Conservation (phyloP, 164 flowering plant species). For the Liquidambar formosana region DNA sequence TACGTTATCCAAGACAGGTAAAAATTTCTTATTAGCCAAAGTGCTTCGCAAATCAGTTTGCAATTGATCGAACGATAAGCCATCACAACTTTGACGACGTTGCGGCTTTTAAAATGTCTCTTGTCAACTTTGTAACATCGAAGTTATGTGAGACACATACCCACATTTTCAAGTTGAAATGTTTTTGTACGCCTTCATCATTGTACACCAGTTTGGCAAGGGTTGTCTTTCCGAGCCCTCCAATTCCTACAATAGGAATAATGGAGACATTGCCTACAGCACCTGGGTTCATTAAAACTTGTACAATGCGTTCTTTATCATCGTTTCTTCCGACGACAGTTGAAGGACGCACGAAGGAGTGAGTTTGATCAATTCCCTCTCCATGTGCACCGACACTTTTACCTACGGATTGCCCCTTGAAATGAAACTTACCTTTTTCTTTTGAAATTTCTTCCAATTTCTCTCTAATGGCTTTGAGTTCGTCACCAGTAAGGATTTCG, state of each 20-base stretch:
- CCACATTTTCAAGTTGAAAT: not conserved
- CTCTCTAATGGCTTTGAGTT: not conserved
- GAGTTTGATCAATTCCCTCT: too few species aligned
- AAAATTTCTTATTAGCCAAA: not conserved
- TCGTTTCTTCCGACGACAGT: not conserved
- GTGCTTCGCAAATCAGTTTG: not conserved
- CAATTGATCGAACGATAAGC: not conserved
- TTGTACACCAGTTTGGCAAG: slow-evolving; percentile 1
- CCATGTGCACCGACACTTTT: too few species aligned
- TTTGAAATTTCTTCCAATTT: too few species aligned
- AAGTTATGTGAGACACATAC: not conserved
- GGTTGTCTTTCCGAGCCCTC: not conserved
- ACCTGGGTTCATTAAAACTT: too few species aligned
- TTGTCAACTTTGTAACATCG: not conserved
- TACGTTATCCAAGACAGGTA: too few species aligned
- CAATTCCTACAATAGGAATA: not conserved
- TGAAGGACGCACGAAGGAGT: too few species aligned
- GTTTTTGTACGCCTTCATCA: not conserved
- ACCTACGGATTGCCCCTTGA: too few species aligned
- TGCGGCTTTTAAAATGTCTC: not conserved
- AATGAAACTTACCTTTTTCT: too few species aligned
- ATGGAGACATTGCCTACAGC: not conserved
- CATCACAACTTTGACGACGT: too few species aligned
- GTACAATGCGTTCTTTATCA: not conserved
- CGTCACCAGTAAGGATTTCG: not conserved